Evolutionary conservation across 805 yeast species (phyloP), one percentile per base, ranked within the genome.

Genomic region (Lachancea waltii): DNA sequence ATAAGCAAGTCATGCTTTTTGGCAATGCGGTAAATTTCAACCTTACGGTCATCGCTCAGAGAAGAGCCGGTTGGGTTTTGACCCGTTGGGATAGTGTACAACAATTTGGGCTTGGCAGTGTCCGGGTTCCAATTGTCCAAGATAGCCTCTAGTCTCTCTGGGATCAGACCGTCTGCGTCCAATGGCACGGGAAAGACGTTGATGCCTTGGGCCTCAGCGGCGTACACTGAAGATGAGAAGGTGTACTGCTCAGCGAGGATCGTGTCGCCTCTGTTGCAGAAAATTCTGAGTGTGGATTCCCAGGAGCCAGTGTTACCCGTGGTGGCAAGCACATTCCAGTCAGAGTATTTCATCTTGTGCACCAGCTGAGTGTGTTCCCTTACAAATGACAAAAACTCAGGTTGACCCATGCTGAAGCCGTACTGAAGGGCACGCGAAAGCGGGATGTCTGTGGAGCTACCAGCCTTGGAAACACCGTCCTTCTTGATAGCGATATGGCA

Each of bases 51-150:
- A 19, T 54, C 64, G 24, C 81, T 68, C 53, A 92, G 68, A 17
- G 86, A 83, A 3, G 95, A 79, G 26, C 98, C 98, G 14, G 97
- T 89, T 47, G 98, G 98, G 72, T 90, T 90, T 69, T 92, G 97
- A 46, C 98, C 98, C 7, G 97, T 92, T 48, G 92, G 81, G 52
- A 90, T 85, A 28, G 92, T 79, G 75, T 92, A 92, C 51, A 90
- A 69, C 43, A 90, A 67, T 63, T 82, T 86, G 49, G 97, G 97
- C 63, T 78, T 78, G 45, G 79, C 77, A 36, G 60, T 55, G 30
- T 59, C 65, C 28, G 72, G 79, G 10, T 70, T 69, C 97, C 97
- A 89, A 56, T 72, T 67, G 44, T 70, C 73, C 53, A 90, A 65
- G 36, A 79, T 61, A 8, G 59, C 50, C 26, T 70, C 89, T 39